A percentile compares a stretch with the other conserved stretches of the same genome.
Evolutionary conservation across 176 grass and related monocot genomes (phyloP).

Genomic region (Oryza australiensis): DNA sequence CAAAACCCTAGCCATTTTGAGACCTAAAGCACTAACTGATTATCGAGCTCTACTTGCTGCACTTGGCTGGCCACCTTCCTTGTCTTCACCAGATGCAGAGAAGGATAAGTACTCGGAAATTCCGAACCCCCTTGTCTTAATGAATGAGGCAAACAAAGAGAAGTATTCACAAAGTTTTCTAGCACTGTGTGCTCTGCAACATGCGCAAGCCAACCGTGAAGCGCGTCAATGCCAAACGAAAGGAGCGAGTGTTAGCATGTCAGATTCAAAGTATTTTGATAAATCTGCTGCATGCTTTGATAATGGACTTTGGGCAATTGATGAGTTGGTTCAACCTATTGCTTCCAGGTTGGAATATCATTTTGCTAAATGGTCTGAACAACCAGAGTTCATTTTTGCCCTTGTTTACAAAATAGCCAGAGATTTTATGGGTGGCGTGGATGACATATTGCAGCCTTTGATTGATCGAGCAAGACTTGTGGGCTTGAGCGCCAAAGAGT

Average conservation of each 20-base stretch:
- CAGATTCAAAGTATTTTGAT: conserved; percentile 40
- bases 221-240: conserved; percentile 32
- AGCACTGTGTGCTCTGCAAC: conserved; percentile 76
- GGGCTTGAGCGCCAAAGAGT: conserved; percentile 92
- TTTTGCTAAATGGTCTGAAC: conserved; percentile 88
- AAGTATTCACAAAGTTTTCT: conserved; percentile 83
- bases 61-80: conserved; percentile 81
- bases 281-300: conserved; percentile 40
- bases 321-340: conserved; percentile 83
- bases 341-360: conserved; percentile 87
- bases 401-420: conserved; percentile 89
- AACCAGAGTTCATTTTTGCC: conserved; percentile 83
- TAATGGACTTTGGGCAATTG: conserved; percentile 79
- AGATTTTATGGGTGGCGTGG: conserved; percentile 90
- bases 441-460: conserved; percentile 88
- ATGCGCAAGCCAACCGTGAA: conserved; percentile 66
- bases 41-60: conserved; percentile 79
- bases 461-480: conserved; percentile 81
- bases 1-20: conserved; percentile 72
- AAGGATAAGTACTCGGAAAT: conserved; percentile 55
- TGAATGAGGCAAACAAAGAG: conserved; percentile 71
- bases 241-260: conserved; percentile 12
- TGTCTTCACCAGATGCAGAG: conserved; percentile 56
- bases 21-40: conserved; percentile 75
- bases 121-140: conserved; percentile 75